These are phyloP conservation scores for Picochlorum sp. DNA, from an alignment of 139 green algal genomes.

Conservation along the genomic window DNA sequence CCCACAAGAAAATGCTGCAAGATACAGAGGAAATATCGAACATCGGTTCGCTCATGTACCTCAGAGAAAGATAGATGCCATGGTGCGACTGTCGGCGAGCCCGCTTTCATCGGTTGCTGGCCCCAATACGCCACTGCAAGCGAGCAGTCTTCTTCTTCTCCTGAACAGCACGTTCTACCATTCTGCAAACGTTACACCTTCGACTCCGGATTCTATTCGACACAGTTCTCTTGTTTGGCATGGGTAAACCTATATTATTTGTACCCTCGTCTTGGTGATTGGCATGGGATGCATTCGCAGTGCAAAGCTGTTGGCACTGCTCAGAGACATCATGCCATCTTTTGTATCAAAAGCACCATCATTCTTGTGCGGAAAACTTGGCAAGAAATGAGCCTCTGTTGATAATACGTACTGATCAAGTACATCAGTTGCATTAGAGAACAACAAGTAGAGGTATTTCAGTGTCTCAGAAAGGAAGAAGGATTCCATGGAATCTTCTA, in stretches of 20 bases:
- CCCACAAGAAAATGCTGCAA: neutral
- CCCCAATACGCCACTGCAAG: neutral
- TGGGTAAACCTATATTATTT: no score
- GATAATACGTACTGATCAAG: conserved; percentile 58
- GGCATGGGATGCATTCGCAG: no score
- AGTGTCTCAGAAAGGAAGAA: conserved; percentile 88
- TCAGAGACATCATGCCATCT: no score
- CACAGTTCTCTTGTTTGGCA: no score
- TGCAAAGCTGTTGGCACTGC: no score
- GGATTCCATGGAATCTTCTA: conserved; percentile 77
- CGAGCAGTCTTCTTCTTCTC: neutral
- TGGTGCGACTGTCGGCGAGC: neutral
- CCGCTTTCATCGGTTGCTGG: neutral
- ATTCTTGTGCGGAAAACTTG: conserved; percentile 8
- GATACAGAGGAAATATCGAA: neutral
- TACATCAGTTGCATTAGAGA: conserved; percentile 34
- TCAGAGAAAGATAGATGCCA: neutral
- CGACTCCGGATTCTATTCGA: neutral
- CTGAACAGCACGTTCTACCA: neutral
- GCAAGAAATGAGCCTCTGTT: conserved; percentile 67
- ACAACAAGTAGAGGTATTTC: conserved; percentile 83
- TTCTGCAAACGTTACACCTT: neutral
- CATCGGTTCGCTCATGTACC: neutral
- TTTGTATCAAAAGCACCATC: no score
- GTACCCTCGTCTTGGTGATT: no score